phyloP scores from a whole-genome alignment of 371 early-diverging fungal species.

The Mortierella sp. region DNA sequence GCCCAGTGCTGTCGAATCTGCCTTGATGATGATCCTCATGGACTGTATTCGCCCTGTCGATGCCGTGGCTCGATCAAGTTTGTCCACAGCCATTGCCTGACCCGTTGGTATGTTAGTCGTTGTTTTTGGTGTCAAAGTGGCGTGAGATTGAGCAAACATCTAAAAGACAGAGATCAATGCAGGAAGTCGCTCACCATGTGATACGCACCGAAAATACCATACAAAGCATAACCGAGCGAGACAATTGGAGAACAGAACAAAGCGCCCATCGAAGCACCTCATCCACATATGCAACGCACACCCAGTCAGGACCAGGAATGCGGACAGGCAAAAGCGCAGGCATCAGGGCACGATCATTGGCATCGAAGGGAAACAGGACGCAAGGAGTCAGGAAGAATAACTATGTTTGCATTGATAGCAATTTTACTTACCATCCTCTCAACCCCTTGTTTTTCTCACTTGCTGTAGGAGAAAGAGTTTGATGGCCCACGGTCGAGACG shows the following conservation, averaged over 20 bases:
- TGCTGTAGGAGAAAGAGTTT: conserved; percentile 52
- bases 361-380: not conserved
- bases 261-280: not conserved
- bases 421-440: not conserved
- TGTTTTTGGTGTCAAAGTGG: not conserved
- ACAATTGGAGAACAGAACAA: not conserved
- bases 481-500: conserved; percentile 56
- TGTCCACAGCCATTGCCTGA: conserved; percentile 70
- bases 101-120: conserved; percentile 60
- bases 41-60: conserved; percentile 67
- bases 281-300: not conserved
- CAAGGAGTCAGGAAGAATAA: not conserved
- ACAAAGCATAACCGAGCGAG: not conserved
- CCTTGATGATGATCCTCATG: conserved; percentile 59
- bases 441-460: not conserved
- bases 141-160: conserved; percentile 1
- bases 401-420: not conserved
- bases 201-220: not conserved
- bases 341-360: not conserved
- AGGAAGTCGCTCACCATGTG: conserved; percentile 1
- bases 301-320: not conserved
- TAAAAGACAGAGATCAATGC: not conserved
- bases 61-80: conserved; percentile 76
- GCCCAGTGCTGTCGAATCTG: conserved; percentile 66
- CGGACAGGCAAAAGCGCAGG: not conserved